phyloP scores from a whole-genome alignment of 495 filamentous ascomycete species.

The Xylaria acuta region DNA sequence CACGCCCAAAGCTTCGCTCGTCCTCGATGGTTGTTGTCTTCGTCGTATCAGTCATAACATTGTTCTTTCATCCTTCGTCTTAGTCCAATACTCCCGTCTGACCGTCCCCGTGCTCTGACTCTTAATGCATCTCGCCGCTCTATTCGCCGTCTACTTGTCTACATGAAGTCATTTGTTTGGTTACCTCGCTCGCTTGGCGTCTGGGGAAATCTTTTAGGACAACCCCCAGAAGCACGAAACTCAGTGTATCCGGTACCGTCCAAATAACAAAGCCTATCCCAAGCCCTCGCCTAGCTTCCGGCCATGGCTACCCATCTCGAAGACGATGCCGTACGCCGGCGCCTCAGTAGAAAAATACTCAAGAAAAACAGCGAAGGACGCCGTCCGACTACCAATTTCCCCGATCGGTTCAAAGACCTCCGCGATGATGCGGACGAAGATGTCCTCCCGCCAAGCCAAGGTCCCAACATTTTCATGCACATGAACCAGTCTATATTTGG shows the following conservation, averaged over 20 bases:
- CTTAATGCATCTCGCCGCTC: neutral
- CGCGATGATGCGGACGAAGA: constrained; percentile 71
- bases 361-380: constrained; percentile 64
- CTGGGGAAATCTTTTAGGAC: constrained; percentile 1
- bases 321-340: constrained; percentile 36
- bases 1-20: constrained; percentile 6
- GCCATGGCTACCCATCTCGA: constrained; percentile 33
- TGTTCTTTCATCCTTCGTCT: neutral
- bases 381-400: constrained; percentile 71
- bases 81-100: neutral
- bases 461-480: constrained; percentile 61
- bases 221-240: neutral
- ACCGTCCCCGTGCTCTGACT: neutral
- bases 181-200: constrained; percentile 9
- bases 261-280: neutral
- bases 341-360: constrained; percentile 60
- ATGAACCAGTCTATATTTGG: constrained; percentile 97
- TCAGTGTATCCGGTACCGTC: neutral
- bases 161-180: constrained; percentile 4
- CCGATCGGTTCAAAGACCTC: constrained; percentile 76
- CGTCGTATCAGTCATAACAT: constrained; percentile 7
- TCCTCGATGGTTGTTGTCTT: neutral
- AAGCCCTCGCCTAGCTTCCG: neutral
- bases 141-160: neutral
- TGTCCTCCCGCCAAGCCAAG: constrained; percentile 66